Evolutionary conservation across 768 basidiomycete genomes (phyloP), one percentile per base, ranked within the genome.

Genomic region (Fistulinella prunicolor): DNA sequence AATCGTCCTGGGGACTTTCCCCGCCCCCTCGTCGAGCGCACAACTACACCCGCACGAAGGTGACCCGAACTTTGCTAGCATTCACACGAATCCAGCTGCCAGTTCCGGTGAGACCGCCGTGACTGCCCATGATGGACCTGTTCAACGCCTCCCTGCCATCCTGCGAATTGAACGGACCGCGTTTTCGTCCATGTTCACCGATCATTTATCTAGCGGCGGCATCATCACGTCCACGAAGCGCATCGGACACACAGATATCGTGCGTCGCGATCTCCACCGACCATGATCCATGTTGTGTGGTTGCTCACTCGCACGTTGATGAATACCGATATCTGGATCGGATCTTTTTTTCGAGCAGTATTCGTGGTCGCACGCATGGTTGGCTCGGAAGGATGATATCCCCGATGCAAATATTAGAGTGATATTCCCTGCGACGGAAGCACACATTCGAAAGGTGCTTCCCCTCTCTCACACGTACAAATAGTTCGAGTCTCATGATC

Each of bases 381-480:
- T 89, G n/a, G 54, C 59, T 51, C 59, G n/a, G 54, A 60, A 14
- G 32, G 54, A 51, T 34, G 69, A 61, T 34, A 22, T 61, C 3
- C 77, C 83, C 2, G 94, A 96, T 56, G 70, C 93, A 49, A 90
- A 90, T 69, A 78, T 98, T 55, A 88, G 83, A 51, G 72, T 93
- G 16, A 85, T 96, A 43, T 87, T 78, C 53, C 95, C 95, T 14
- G 92, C 92, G 2, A 97, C 92, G 0, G 88, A 93, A 8, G 80
- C 84, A 4, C 94, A 98, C 61, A 84, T 98, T 49, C 78, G 77
- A 51, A 96, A 96, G 77, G 19, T 44, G 41, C 29, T 40, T 17
- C 30, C 6, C 6, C 10, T 8, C 32, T 16, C 12, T 34, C 8
- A n/a, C n/a, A n/a, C n/a, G n/a, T n/a, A n/a, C n/a, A n/a, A 16